phyloP scores from a whole-genome alignment of 1,139 yeast genomes.

The Casaregolazyma suthepensis region DNA sequence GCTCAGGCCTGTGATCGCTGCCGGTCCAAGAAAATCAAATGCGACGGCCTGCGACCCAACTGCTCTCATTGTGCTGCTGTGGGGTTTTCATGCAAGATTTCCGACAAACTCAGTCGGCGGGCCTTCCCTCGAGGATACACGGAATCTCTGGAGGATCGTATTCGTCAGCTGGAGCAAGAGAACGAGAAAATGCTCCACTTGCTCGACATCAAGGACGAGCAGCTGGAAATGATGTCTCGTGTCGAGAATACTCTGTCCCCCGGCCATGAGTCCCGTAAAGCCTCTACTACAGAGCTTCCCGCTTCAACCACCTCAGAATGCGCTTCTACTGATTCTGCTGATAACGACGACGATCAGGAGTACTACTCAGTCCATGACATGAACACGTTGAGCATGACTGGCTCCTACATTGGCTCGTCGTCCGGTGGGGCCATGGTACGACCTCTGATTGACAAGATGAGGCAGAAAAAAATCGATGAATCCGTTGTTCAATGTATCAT shows the following conservation, averaged over 20 bases:
- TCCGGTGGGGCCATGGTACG: conserved; percentile 30
- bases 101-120: conserved; percentile 63
- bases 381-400: conserved; percentile 25
- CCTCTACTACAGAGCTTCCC: not conserved
- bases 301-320: not conserved
- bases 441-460: conserved; percentile 26
- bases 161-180: conserved; percentile 58
- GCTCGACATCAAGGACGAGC: conserved; percentile 58
- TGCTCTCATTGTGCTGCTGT: conserved; percentile 64
- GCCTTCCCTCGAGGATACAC: conserved; percentile 75
- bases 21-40: conserved; percentile 68
- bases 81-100: conserved; percentile 66
- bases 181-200: conserved; percentile 45
- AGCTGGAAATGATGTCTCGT: conserved; percentile 37
- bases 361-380: conserved; percentile 26
- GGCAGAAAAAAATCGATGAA: conserved; percentile 18
- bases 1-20: conserved; percentile 90
- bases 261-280: not conserved
- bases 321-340: not conserved
- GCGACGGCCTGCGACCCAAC: conserved; percentile 58
- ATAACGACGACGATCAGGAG: conserved; percentile 23
- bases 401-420: conserved; percentile 31
- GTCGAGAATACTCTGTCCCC: conserved; percentile 20
- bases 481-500: conserved; percentile 19
- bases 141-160: conserved; percentile 58